Evolutionary conservation across 768 basidiomycete genomes (phyloP), one percentile per base, ranked within the genome.

Genomic region (Mycena metata): DNA sequence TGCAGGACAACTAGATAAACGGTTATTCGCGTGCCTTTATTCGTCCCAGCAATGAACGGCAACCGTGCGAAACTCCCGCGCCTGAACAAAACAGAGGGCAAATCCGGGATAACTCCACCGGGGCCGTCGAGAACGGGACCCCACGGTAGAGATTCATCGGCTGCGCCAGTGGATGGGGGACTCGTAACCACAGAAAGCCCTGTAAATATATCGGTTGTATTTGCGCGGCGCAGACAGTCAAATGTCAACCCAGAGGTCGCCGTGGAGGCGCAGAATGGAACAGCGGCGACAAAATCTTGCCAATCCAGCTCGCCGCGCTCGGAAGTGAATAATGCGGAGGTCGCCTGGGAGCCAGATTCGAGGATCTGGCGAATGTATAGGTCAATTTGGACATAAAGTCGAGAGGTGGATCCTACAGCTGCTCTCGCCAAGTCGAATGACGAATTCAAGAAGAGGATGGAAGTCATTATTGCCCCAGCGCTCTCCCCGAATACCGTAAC

Each of bases 401-500:
- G 1, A 23, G 33, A 46, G 2, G 33, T 3, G 26, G 19, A 10
- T 54, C 80, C 52, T 72, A 81, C 81, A 0, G 74, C 81, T 13
- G 74, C 79, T 63, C 80, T 66, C 3, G 77, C 80, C 26, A 79
- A 69, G 19, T 66, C 54, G 26, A 83, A 46, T 2, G 72, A 67
- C 2, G 80, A 75, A 65, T 80, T 78, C 35, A 84, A 69, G 62
- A 77, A 78, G 5, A 83, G 79, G 60, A 81, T 69, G 1, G 80
- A 73, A 23, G 81, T 82, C 73, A 79, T 79, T 23, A 84, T 82
- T 1, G 86, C 80, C 0, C 87, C 87, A 0, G 86, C 86, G n/a
- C 80, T 83, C 70, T 86, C 79, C 5, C 86, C 86, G 57, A 83
- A 82, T 7, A 82, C 75, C 0, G 84, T 86, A 2, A 87, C 83